These are phyloP conservation scores for Penicillium psychrosexuale DNA, from an alignment of 2,329 filamentous ascomycete genomes.

Conservation along the genomic window DNA sequence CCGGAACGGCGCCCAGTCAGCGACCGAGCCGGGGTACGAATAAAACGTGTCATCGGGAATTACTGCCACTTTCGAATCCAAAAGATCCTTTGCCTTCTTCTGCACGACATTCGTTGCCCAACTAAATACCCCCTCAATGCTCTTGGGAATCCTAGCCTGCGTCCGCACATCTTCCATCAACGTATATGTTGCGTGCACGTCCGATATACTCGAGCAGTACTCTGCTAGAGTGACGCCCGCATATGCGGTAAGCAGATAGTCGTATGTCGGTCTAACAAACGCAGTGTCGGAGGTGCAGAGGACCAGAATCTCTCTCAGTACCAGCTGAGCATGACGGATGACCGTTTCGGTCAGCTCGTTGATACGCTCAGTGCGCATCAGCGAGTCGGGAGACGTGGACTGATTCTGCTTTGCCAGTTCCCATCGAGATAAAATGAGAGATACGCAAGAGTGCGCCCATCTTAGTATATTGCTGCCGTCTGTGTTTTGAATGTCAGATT, in stretches of 20 bases:
- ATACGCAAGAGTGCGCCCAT: slow-evolving; percentile 6
- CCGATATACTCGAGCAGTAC: slow-evolving; percentile 4
- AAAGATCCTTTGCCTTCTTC: slow-evolving; percentile 4
- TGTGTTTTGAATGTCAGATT: not conserved
- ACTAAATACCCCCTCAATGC: slow-evolving; percentile 7
- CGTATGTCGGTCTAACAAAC: slow-evolving; percentile 6
- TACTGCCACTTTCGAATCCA: slow-evolving; percentile 3
- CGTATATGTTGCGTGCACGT: slow-evolving; percentile 10
- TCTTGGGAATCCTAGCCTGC: slow-evolving; percentile 6
- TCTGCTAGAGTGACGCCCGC: slow-evolving; percentile 8
- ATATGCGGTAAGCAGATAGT: slow-evolving; percentile 8
- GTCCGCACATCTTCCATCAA: slow-evolving; percentile 11
- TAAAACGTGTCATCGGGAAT: slow-evolving; percentile 3
- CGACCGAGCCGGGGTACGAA: slow-evolving; percentile 2
- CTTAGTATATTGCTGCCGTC: not conserved
- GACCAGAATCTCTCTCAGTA: slow-evolving; percentile 4
- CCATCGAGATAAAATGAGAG: slow-evolving; percentile 8
- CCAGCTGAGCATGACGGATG: slow-evolving; percentile 3
- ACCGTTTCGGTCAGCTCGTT: slow-evolving; percentile 2
- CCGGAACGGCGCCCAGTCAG: slow-evolving; percentile 10
- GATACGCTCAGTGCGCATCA: not conserved
- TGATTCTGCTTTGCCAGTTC: slow-evolving; percentile 7
- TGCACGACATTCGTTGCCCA: slow-evolving; percentile 10
- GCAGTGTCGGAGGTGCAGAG: slow-evolving; percentile 1
- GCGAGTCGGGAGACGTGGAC: not conserved